Evolutionary conservation across 805 yeast genomes (phyloP).

Genomic region (Teunomyces lycoperdinae): DNA sequence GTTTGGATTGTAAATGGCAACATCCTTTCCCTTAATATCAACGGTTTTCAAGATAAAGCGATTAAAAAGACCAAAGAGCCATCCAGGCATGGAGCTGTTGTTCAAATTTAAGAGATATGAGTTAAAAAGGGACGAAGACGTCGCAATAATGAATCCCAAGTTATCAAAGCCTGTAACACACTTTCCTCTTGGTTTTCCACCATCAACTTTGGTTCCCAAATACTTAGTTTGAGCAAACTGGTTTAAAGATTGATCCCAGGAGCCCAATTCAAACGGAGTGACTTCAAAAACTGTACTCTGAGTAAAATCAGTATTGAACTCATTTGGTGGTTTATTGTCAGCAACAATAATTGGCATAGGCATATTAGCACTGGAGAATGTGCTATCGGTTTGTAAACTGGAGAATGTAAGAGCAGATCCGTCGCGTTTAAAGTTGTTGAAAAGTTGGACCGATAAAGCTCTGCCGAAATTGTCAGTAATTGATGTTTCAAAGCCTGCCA

Average conservation of each 20-base stretch:
- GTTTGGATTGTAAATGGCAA: conserved; percentile 70
- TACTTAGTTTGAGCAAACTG: conserved; percentile 67
- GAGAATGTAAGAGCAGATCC: conserved; percentile 21
- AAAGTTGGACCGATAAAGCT: conserved; percentile 32
- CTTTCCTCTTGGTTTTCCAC: conserved; percentile 52
- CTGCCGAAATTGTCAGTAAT: conserved; percentile 43
- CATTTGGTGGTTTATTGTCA: conserved; percentile 35
- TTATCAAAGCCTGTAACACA: conserved; percentile 77
- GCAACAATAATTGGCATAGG: conserved; percentile 41
- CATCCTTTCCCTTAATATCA: conserved; percentile 41
- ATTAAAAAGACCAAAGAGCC: neutral
- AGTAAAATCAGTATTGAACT: conserved; percentile 23
- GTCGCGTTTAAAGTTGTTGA: conserved; percentile 17
- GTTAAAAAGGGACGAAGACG: conserved; percentile 80
- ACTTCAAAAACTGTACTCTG: conserved; percentile 40
- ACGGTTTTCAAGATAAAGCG: neutral
- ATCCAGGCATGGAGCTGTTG: neutral
- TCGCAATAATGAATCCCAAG: conserved; percentile 77
- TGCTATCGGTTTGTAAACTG: conserved; percentile 14
- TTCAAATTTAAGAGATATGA: conserved; percentile 58
- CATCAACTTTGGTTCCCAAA: conserved; percentile 61
- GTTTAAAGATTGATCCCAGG: conserved; percentile 78
- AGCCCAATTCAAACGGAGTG: conserved; percentile 56
- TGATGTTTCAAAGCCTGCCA: conserved; percentile 34
- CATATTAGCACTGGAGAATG: conserved; percentile 30